Base-by-base conservation (phyloP, 805 yeast genomes). In the Cyberlindnera misumaiensis region DNA sequence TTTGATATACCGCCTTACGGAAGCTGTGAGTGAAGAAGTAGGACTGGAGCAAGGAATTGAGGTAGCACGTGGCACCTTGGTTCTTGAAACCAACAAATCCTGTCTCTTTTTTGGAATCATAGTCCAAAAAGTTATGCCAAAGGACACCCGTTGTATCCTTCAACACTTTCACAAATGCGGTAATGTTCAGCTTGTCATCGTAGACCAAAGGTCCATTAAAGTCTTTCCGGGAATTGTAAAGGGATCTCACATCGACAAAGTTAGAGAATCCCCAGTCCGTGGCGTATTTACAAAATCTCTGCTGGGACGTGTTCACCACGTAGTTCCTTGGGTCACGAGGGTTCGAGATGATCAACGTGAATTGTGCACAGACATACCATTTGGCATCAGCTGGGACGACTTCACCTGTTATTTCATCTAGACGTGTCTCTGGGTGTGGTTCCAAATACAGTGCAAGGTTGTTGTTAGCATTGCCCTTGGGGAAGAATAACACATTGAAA, bases 31-130 rank as follows among this genome's bases (percentile, higher is more conserved):
- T 93, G 55, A 86, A 86, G 58, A 71, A 93, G 49, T 93, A 83
- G 10, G 96, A 84, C 60, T 93, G 98, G 38, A 93, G 62, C 42
- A 93, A 68, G 0, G 97, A 90, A 59, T 93, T 93, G 56, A 93
- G 73, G 62, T 93, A 93, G 60, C 99, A 93, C 0, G 99, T 93
- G 2, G 99, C 99, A 46, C 98, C 99, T 64, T 93, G 99, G 55
- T 93, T 93, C 48, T 77, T 81, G 45, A 93, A 74, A 1, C 99
- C 99, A 8, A 88, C 95, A 56, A 71, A 88, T 0, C 97, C 97
- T 0, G 97, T 86, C 37, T 67, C 77, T 51, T 79, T 75, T 57
- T 88, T 87, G 2, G 97, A 88, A 60, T 93, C 87, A 61, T 85
- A 85, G 52, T 85, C 83, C 30, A 70, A 45, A 49, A 88, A 87